These are phyloP conservation scores for Phytophthora brassicae DNA, from an alignment of 352 stramenopile species.

Conservation along the genomic window DNA sequence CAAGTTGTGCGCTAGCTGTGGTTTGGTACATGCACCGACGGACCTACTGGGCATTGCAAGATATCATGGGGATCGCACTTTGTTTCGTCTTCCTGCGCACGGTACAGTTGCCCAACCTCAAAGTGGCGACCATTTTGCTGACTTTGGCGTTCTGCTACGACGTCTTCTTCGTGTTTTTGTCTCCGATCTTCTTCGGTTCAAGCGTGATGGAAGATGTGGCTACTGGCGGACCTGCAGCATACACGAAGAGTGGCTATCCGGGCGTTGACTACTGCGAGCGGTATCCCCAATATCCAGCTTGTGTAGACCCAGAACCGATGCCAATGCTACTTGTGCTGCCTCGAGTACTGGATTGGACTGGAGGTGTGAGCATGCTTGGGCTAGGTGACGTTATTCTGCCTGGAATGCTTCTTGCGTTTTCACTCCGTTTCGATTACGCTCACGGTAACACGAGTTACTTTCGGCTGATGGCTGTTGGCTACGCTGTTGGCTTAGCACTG, in stretches of 20 bases:
- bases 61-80: slow-evolving; percentile 92
- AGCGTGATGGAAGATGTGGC: slow-evolving; percentile 95
- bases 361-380: slow-evolving; percentile 92
- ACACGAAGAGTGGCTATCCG: slow-evolving; percentile 65
- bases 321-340: slow-evolving; percentile 96
- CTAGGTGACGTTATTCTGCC: slow-evolving; percentile 96
- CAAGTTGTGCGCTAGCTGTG: slow-evolving; percentile 39
- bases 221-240: slow-evolving; percentile 79
- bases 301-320: slow-evolving; percentile 83
- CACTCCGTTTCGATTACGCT: slow-evolving; percentile 89
- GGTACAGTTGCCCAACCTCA: slow-evolving; percentile 91
- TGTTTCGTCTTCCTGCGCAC: slow-evolving; percentile 92
- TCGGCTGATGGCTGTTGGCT: slow-evolving; percentile 83
- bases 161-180: slow-evolving; percentile 97
- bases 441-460: slow-evolving; percentile 80
- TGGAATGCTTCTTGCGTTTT: slow-evolving; percentile 93
- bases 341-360: slow-evolving; percentile 89
- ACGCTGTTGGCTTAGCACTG: slow-evolving; percentile 92
- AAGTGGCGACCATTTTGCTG: slow-evolving; percentile 89
- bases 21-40: slow-evolving; percentile 69
- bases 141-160: slow-evolving; percentile 94
- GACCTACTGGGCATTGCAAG: slow-evolving; percentile 87
- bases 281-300: slow-evolving; percentile 61
- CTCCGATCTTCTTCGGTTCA: slow-evolving; percentile 83
- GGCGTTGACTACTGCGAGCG: slow-evolving; percentile 78